These are phyloP conservation scores for Sclerotinia borealis DNA, from an alignment of 2,329 filamentous ascomycete genomes.

Conservation along the genomic window DNA sequence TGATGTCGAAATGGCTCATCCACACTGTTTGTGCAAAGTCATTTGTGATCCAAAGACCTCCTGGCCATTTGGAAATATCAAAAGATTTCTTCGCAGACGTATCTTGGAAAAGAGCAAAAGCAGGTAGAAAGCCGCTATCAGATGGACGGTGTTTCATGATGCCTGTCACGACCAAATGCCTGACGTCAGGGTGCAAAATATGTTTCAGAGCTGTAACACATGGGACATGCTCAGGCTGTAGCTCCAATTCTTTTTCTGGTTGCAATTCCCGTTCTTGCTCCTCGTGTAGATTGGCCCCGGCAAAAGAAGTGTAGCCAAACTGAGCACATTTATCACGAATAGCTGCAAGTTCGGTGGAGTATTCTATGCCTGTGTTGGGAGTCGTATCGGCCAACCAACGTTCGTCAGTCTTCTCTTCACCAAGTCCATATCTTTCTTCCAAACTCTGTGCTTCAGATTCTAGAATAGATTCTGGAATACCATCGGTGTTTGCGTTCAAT, in stretches of 20 bases:
- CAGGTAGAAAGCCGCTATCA: slow-evolving; percentile 49
- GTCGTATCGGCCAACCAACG: neutral
- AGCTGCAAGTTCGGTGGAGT: neutral
- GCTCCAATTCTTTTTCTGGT: slow-evolving; percentile 57
- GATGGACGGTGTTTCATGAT: slow-evolving; percentile 18
- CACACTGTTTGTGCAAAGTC: slow-evolving; percentile 47
- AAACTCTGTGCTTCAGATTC: slow-evolving; percentile 51
- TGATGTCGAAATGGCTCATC: neutral
- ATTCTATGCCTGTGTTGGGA: neutral
- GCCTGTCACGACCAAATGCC: slow-evolving; percentile 37
- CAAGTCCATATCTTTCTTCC: slow-evolving; percentile 42
- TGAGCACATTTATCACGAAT: slow-evolving; percentile 33
- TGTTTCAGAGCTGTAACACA: slow-evolving; percentile 38
- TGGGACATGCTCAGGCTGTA: slow-evolving; percentile 45
- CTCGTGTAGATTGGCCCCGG: slow-evolving; percentile 44
- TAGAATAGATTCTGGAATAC: slow-evolving; percentile 33
- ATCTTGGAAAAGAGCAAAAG: slow-evolving; percentile 39
- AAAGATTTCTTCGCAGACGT: slow-evolving; percentile 38
- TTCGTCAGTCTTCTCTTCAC: neutral
- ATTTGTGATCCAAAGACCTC: slow-evolving; percentile 39
- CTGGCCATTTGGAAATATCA: slow-evolving; percentile 35
- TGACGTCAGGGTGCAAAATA: slow-evolving; percentile 39
- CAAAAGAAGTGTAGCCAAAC: slow-evolving; percentile 32
- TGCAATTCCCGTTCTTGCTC: slow-evolving; percentile 65
- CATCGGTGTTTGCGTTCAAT: neutral